Base-by-base conservation (phyloP, 2,329 filamentous ascomycete species). In the Colletotrichum neosansevieriae region DNA sequence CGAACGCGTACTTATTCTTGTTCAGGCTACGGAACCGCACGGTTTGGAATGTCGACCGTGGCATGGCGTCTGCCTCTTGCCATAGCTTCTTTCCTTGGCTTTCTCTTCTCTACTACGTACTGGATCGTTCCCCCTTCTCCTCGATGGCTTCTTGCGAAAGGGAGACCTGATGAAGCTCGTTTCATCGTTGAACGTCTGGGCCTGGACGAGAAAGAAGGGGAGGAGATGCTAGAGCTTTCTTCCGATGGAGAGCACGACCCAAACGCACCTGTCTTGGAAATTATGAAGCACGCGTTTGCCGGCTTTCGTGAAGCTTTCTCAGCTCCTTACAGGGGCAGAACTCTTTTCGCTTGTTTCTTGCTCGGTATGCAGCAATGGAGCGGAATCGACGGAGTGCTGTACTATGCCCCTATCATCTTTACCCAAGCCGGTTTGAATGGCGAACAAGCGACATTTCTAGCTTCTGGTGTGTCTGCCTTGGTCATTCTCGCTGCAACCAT, bases 311-410 rank as follows among this genome's bases (percentile, higher is more conserved):
- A 69, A 19, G 61, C 66, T 17, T 69, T 69, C 17, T 69, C 61
- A 7, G 38, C 74, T 0, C 77, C 79, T 0, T 81, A 82, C 9
- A 78, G 85, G 1, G 74, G 75, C 1, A 80, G 84, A 2, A 86
- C 85, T 1, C 74, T 80, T 0, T 82, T 89, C 17, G 88, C 83
- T 1, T 82, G 86, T 6, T 89, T 89, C 65, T 76, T 90, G 21
- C 83, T 90, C 79, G 84, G 79, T 0, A 85, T 89, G 78, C 85
- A 89, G 66, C 88, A 90, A 54, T 79, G 90, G 11, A 84, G 80
- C 17, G 88, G 88, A 0, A 89, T 90, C 44, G 88, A 91, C 42
- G 88, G 86, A 0, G 83, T 90, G 0, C 78, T 90, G 2, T 89
- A 88, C 70, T 91, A 91, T 63, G 86, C 88, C 0, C 88, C 89